Evolutionary conservation across 352 stramenopile genomes (phyloP).

Genomic region (Phytophthora citrophthora): DNA sequence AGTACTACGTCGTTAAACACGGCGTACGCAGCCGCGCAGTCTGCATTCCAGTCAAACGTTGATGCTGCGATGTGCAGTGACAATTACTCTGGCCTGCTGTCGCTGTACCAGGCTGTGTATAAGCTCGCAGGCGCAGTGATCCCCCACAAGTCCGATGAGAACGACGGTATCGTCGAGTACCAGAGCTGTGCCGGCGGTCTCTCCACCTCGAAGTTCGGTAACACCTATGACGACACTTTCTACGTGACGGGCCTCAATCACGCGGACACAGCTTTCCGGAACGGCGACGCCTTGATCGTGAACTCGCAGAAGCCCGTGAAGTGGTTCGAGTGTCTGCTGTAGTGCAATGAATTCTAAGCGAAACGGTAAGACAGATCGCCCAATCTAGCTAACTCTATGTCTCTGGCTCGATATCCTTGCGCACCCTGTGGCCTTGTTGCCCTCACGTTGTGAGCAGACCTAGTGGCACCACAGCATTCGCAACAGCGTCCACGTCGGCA

Average conservation of each 20-base stretch:
- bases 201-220: slow-evolving; percentile 37
- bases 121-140: slow-evolving; percentile 32
- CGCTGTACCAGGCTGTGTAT: slow-evolving; percentile 23
- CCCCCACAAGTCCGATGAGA: slow-evolving; percentile 42
- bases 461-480: too few relatives aligned
- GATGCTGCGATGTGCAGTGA: slow-evolving; percentile 44
- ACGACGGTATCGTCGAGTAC: slow-evolving; percentile 49
- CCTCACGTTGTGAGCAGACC: too few relatives aligned
- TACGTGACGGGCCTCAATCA: slow-evolving; percentile 56
- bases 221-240: slow-evolving; percentile 33
- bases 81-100: slow-evolving; percentile 43
- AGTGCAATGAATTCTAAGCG: background rate
- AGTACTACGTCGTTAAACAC: slow-evolving; percentile 25
- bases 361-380: too few relatives aligned
- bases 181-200: slow-evolving; percentile 45
- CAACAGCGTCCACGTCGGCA: too few relatives aligned
- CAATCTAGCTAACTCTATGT: too few relatives aligned
- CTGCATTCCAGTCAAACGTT: slow-evolving; percentile 37
- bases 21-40: slow-evolving; percentile 33
- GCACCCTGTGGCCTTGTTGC: too few relatives aligned
- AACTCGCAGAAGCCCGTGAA: slow-evolving; percentile 45
- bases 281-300: slow-evolving; percentile 42
- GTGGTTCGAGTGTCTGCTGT: slow-evolving; percentile 50
- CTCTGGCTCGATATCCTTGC: too few relatives aligned
- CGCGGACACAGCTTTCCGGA: slow-evolving; percentile 43